Evolutionary conservation across 2,329 filamentous ascomycete species (phyloP), one percentile per base, ranked within the genome.

Genomic region (Verticillium longisporum): DNA sequence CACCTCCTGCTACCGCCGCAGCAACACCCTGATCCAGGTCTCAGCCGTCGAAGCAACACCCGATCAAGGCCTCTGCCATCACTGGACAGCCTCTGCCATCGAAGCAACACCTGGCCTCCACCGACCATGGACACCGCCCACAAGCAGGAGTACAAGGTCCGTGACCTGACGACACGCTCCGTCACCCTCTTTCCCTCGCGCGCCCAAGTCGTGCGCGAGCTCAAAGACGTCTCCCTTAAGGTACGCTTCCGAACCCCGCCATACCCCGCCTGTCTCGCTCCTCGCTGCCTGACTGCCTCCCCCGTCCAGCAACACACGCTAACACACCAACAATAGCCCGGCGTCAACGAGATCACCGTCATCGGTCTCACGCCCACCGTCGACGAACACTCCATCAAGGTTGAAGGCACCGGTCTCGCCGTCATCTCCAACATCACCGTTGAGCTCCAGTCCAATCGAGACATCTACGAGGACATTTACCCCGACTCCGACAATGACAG

Each of bases 391-490:
- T 86, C 83, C 5, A 80, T 88, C 70, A 85, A 83, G 64, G 79
- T 88, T 18, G 84, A 87, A 62, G 83, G 84, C 53, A 79, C 76
- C 58, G 82, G 83, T 10, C 66, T 77, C 1, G 83, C 83, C 10
- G 80, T 80, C 41, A 84, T 88, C 67, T 84, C 81, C 11, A 85
- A 90, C 67, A 87, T 89, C 63, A 79, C 82, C 10, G 80, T 88
- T 50, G 81, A 87, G 62, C 74, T 83, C 6, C 73, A 87, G 10
- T 79, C 80, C 1, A 86, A 86, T 64, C 75, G 73, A 15, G 81
- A 85, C 33, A 73, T 76, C 32, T 86, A 84, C 60, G 71, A 83
- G 56, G 82, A 86, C 33, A 68, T 83, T 15, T 84, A 84, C 63
- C 79, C 81, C 0, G 77, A 80, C 11, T 75, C 74, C 0, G 75